Percentiles rank a stretch among this genome's conserved stretches.
Evolutionary conservation across 768 basidiomycete species (phyloP).

Genomic region (Termitomyces sp.): DNA sequence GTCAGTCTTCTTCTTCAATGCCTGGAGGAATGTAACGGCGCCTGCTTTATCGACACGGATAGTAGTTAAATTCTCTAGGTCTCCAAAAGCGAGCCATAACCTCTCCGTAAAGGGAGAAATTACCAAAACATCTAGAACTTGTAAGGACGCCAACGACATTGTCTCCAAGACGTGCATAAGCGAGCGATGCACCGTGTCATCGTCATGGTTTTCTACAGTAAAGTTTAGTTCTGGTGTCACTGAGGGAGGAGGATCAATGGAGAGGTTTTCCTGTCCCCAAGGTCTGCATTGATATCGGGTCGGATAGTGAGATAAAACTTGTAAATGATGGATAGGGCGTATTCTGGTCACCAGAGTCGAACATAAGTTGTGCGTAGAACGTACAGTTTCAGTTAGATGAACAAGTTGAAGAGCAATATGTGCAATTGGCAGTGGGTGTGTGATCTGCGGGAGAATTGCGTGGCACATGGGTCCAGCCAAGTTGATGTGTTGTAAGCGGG

Average conservation of each 20-base stretch:
- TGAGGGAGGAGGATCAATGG: background rate
- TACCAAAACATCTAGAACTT: background rate
- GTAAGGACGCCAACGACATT: background rate
- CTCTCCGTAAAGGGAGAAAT: background rate
- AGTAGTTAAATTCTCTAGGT: background rate
- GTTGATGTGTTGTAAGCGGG: background rate
- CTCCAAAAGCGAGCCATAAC: background rate
- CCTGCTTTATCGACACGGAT: background rate
- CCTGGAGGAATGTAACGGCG: background rate
- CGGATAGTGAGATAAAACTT: fast-evolving
- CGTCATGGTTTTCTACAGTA: background rate
- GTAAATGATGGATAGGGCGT: background rate
- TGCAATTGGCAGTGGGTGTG: background rate
- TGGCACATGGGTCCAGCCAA: background rate
- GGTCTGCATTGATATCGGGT: background rate
- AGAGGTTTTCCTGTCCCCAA: background rate
- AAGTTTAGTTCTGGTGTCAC: background rate
- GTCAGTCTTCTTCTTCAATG: background rate
- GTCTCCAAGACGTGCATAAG: background rate
- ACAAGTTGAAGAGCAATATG: background rate
- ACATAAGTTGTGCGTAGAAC: background rate
- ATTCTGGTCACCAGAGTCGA: background rate
- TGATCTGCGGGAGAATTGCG: background rate
- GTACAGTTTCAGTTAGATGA: background rate
- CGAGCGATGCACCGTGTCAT: background rate